Evolutionary conservation across 1,139 yeast species (phyloP), one percentile per base, ranked within the genome.

Genomic region (Williopsis jadinii): DNA sequence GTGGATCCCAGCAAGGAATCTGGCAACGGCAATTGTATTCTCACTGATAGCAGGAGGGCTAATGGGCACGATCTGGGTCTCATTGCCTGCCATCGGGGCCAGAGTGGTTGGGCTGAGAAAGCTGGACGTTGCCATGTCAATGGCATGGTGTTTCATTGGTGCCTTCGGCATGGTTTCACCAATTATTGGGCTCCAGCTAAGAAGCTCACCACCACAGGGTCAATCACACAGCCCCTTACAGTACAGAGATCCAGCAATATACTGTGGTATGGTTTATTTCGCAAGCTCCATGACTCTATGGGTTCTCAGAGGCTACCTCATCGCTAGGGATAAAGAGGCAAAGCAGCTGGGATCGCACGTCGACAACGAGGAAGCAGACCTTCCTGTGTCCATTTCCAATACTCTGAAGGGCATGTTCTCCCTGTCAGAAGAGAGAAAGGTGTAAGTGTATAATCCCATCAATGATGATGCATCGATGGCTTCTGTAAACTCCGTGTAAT

Each of bases 1-100:
- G 74, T 79, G 84, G 84, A 67, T 77, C 32, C 80, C 81, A 3
- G 70, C 77, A 14, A 59, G 73, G 38, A 74, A 71, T 49, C 71
- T 61, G 47, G 77, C 77, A 2, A 71, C 77, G 3, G 68, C 76
- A 2, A 53, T 72, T 14, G 64, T 59, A 3, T 70, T 73, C 51
- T 73, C 73, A 2, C 40, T 75, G 26, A 44, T 74, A 6, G 64
- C 60, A 42, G 82, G 82, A 26, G 58, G 65, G 5, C 39, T 71
- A 28, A 73, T 75, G 73, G 80, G 81, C 2, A 64, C 72, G 3
- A 46, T 45, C 11, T 50, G 54, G 54, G 53, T 43, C 3, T 36
- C 45, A 1, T 42, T 43, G 11, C 45, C 46, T 8, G 41, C 51
- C 0, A 41, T 49, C 3, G 35, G 44, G 6, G 57, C 73, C 0